Conservation (phyloP, 1,284 basidiomycete genomes). For the Austroboletus niveus region DNA sequence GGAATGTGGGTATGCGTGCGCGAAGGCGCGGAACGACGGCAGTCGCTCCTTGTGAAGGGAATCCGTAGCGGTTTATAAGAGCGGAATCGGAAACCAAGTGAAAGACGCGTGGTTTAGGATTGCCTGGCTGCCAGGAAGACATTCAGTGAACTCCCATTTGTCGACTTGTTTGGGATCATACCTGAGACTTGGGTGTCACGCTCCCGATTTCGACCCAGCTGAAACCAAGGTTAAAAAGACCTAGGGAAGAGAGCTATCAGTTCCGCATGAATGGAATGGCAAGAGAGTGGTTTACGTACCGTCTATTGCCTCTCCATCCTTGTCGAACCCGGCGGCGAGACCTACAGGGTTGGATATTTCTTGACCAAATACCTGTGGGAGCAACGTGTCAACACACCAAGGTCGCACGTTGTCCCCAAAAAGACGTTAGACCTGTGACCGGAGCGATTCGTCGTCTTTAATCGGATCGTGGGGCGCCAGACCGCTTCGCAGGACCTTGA, state of each 20-base stretch:
- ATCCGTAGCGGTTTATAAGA: conserved; percentile 96
- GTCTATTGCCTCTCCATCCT: conserved; percentile 94
- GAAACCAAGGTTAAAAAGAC: conserved; percentile 91
- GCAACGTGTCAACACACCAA: background rate
- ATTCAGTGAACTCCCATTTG: conserved; percentile 2
- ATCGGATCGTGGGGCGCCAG: conserved; percentile 77
- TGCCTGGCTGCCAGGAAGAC: conserved; percentile 68
- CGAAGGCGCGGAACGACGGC: conserved; percentile 79
- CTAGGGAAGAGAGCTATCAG: conserved; percentile 36
- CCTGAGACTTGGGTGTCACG: conserved; percentile 93
- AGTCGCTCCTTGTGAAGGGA: conserved; percentile 91
- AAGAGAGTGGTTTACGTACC: conserved; percentile 44
- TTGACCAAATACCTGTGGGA: conserved; percentile 77
- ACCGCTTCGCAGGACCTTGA: conserved; percentile 74
- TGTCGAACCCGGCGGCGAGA: conserved; percentile 97
- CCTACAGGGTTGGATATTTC: conserved; percentile 85
- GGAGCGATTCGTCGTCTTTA: conserved; percentile 69
- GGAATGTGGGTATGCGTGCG: conserved; percentile 62
- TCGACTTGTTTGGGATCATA: conserved; percentile 28
- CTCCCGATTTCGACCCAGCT: conserved; percentile 98
- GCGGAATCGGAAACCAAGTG: conserved; percentile 80
- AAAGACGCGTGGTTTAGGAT: conserved; percentile 91
- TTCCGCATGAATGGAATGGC: background rate
- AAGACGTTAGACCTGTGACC: conserved; percentile 60
- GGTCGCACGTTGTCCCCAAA: no score